Evolutionary conservation across 768 basidiomycete genomes (phyloP).

Genomic region (Coprinopsis cinerea): DNA sequence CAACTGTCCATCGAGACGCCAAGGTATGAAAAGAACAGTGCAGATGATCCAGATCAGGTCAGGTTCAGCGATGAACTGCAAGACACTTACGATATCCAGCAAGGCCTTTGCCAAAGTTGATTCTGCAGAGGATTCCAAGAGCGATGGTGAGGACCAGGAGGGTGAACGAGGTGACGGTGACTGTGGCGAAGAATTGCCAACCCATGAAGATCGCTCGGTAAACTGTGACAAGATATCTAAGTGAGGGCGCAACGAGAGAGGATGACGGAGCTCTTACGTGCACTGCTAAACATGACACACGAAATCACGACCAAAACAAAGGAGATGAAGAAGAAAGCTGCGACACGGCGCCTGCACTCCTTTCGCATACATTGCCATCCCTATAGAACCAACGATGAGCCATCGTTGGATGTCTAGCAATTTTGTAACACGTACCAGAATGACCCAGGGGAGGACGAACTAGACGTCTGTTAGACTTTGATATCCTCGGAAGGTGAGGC

Average conservation of each 20-base stretch:
- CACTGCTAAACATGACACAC: slow-evolving; percentile 37
- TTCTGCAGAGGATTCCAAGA: slow-evolving; percentile 42
- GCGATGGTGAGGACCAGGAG: slow-evolving; percentile 34
- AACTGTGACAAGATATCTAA: slow-evolving; percentile 20
- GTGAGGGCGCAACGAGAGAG: neutral
- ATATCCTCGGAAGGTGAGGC: no score
- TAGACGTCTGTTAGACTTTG: no score
- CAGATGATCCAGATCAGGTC: neutral
- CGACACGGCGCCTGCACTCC: slow-evolving; percentile 35
- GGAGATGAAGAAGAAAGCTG: slow-evolving; percentile 33
- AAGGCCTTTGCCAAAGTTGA: slow-evolving; percentile 50
- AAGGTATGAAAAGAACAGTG: neutral
- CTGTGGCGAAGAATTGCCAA: slow-evolving; percentile 45
- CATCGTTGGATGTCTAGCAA: neutral
- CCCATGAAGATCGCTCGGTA: slow-evolving; percentile 36
- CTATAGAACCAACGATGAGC: slow-evolving; percentile 20
- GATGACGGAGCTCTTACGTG: slow-evolving; percentile 24
- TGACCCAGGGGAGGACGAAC: slow-evolving; percentile 43
- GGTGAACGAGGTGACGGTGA: slow-evolving; percentile 37
- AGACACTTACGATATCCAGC: slow-evolving; percentile 41
- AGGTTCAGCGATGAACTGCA: neutral
- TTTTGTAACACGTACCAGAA: slow-evolving; percentile 23
- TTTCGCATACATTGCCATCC: slow-evolving; percentile 44
- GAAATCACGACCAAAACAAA: slow-evolving; percentile 32
- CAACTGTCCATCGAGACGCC: neutral